These are phyloP conservation scores for Aspergillus cejpii DNA, from an alignment of 2,329 filamentous ascomycete species.

Conservation along the genomic window DNA sequence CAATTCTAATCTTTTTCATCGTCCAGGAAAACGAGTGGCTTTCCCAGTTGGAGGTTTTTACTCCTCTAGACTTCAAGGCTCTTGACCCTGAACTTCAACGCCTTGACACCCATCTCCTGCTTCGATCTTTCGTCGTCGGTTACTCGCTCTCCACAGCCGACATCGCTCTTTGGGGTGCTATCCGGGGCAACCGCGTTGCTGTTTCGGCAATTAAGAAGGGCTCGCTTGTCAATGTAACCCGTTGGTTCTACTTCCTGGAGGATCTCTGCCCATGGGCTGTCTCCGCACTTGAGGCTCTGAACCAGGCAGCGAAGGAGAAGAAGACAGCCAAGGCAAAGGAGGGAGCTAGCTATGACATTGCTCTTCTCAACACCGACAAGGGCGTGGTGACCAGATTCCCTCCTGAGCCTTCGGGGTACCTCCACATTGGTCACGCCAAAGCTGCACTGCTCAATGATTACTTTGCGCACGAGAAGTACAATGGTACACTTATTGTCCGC, in stretches of 20 bases:
- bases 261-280: slow-evolving; percentile 71
- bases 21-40: slow-evolving; percentile 54
- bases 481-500: slow-evolving; percentile 81
- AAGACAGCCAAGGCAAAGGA: slow-evolving; percentile 64
- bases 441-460: slow-evolving; percentile 91
- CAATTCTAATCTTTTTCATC: slow-evolving; percentile 5
- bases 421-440: slow-evolving; percentile 95
- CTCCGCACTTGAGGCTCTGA: slow-evolving; percentile 61
- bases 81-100: slow-evolving; percentile 67
- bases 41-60: slow-evolving; percentile 47
- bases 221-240: slow-evolving; percentile 64
- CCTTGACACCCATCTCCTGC: slow-evolving; percentile 78
- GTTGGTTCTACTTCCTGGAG: slow-evolving; percentile 86
- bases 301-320: slow-evolving; percentile 63
- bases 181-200: slow-evolving; percentile 79
- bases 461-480: slow-evolving; percentile 89
- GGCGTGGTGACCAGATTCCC: slow-evolving; percentile 89
- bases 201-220: slow-evolving; percentile 74
- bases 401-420: slow-evolving; percentile 89
- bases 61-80: slow-evolving; percentile 68
- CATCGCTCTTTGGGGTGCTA: slow-evolving; percentile 71
- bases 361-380: slow-evolving; percentile 73
- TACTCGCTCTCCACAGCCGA: slow-evolving; percentile 72
- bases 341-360: slow-evolving; percentile 83
- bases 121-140: slow-evolving; percentile 79